Evolutionary conservation across 2,329 filamentous ascomycete genomes (phyloP).

Genomic region (Fusarium begoniae): DNA sequence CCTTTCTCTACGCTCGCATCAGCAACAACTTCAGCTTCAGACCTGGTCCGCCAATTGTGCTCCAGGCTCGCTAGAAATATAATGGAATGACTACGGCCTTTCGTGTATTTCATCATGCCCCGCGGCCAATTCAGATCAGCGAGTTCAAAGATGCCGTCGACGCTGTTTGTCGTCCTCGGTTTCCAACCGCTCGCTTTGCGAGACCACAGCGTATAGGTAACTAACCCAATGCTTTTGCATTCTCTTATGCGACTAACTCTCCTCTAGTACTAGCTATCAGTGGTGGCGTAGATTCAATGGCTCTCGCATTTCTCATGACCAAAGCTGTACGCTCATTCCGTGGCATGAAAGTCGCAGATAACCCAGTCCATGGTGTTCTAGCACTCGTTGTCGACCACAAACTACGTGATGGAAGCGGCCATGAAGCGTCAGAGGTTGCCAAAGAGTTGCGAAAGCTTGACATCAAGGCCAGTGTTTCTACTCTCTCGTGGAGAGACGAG

Average conservation of each 20-base stretch:
- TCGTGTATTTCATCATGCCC: constrained; percentile 49
- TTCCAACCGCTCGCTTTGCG: constrained; percentile 51
- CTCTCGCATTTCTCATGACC: constrained; percentile 79
- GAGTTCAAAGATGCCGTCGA: constrained; percentile 60
- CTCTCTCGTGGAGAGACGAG: constrained; percentile 59
- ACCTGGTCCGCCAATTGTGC: constrained; percentile 16
- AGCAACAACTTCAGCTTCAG: neutral
- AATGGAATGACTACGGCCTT: constrained; percentile 50
- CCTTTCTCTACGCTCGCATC: neutral
- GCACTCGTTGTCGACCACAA: constrained; percentile 67
- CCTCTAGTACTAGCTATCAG: constrained; percentile 79
- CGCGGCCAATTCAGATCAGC: constrained; percentile 49
- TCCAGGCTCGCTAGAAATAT: constrained; percentile 26
- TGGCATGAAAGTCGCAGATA: constrained; percentile 55
- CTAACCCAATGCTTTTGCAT: neutral
- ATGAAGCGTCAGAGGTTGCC: constrained; percentile 62
- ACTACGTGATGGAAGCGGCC: constrained; percentile 60
- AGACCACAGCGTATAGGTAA: constrained; percentile 56
- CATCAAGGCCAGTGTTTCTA: constrained; percentile 40
- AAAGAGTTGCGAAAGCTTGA: constrained; percentile 51
- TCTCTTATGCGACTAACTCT: neutral
- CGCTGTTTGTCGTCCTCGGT: constrained; percentile 60
- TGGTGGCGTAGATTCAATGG: constrained; percentile 98
- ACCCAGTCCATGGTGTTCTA: constrained; percentile 52
- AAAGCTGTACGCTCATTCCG: constrained; percentile 50